These are phyloP conservation scores for Pyrus bretschneideri DNA, from an alignment of 306 rosid species.

Conservation along the genomic window DNA sequence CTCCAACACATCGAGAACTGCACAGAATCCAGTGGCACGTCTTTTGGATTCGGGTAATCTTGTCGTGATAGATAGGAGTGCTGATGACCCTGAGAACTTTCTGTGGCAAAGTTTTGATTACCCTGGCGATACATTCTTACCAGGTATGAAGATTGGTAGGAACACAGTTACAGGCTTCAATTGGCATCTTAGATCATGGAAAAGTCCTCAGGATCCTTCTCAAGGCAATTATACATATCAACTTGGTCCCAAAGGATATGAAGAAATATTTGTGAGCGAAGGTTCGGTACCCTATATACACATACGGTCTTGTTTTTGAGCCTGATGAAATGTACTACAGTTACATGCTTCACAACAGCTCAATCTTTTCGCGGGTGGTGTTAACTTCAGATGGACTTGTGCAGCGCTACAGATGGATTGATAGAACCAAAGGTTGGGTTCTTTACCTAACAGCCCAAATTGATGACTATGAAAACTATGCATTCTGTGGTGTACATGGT, in stretches of 20 bases:
- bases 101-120: too few species aligned
- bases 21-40: too few species aligned
- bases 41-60: too few species aligned
- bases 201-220: conserved; percentile 40
- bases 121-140: too few species aligned
- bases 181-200: conserved; percentile 28
- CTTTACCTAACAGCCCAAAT: too few species aligned
- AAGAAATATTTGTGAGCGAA: not conserved
- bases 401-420: conserved; percentile 9
- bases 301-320: conserved; percentile 20
- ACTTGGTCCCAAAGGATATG: not conserved
- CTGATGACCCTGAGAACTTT: too few species aligned
- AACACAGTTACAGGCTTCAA: conserved; percentile 13
- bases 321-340: conserved; percentile 29
- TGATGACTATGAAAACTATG: not conserved
- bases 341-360: conserved; percentile 21
- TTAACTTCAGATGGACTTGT: conserved; percentile 10
- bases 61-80: too few species aligned
- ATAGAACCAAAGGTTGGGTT: not conserved
- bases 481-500: too few species aligned
- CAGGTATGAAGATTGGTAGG: too few species aligned
- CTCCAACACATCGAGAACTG: too few species aligned
- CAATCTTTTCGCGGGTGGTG: conserved; percentile 30
- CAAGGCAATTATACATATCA: conserved; percentile 13
- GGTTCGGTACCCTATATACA: conserved; percentile 1